These are phyloP conservation scores for Coniochaeta hoffmannii DNA, from an alignment of 2,329 filamentous ascomycete genomes.

Conservation along the genomic window DNA sequence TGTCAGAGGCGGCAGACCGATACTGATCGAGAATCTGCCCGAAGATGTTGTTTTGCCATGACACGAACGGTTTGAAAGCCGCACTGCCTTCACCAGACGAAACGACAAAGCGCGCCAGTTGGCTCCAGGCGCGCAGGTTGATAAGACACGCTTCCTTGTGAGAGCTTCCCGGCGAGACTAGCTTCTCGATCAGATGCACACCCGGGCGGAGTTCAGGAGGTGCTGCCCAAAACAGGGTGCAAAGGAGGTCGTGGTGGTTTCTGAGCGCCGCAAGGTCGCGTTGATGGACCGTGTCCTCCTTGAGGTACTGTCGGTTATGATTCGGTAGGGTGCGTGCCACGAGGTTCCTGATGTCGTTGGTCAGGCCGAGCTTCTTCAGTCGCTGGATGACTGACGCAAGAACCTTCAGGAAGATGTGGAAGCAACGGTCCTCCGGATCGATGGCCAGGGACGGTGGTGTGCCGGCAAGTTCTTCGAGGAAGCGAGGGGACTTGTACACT, in stretches of 20 bases:
- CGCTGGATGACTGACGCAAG: constrained; percentile 49
- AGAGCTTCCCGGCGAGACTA: constrained; percentile 51
- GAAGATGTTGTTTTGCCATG: constrained; percentile 52
- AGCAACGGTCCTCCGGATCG: constrained; percentile 51
- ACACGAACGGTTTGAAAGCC: constrained; percentile 40
- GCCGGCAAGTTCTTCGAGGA: constrained; percentile 47
- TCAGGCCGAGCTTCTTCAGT: constrained; percentile 36
- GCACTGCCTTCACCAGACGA: constrained; percentile 32
- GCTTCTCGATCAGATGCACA: constrained; percentile 46
- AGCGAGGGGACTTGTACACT: constrained; percentile 51
- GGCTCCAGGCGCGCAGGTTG: constrained; percentile 55
- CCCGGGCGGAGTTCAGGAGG: constrained; percentile 46
- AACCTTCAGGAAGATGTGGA: constrained; percentile 61
- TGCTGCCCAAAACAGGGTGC: constrained; percentile 58
- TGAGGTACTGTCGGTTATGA: constrained; percentile 56
- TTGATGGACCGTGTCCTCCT: constrained; percentile 52
- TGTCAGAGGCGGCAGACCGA: constrained; percentile 45
- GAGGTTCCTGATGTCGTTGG: constrained; percentile 54
- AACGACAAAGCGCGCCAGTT: constrained; percentile 52
- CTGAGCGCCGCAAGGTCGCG: constrained; percentile 56
- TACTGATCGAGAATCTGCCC: constrained; percentile 51
- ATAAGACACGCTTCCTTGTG: constrained; percentile 62
- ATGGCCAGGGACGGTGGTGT: constrained; percentile 40
- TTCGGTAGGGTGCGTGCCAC: constrained; percentile 57
- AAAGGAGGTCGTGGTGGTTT: constrained; percentile 63